Percentiles rank a stretch among this genome's conserved stretches.
Conservation (phyloP, 1,284 basidiomycete species). For the Pyrrhoderma noxium region DNA sequence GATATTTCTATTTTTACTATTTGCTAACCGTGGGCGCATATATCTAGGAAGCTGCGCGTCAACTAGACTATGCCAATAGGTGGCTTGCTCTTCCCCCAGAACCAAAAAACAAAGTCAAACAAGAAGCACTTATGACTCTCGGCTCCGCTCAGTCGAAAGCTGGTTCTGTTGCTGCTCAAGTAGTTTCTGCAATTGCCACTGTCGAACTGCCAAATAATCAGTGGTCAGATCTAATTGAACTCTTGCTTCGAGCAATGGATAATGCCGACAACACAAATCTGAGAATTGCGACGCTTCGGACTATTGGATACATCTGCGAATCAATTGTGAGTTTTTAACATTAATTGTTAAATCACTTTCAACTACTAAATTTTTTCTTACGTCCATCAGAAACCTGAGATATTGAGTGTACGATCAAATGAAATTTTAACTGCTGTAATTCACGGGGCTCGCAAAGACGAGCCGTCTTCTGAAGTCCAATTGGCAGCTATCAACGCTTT, state of each 20-base stretch:
- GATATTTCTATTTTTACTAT: no score
- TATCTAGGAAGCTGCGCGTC: slow-evolving; percentile 68
- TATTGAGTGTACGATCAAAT: slow-evolving; percentile 84
- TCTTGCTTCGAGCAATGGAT: slow-evolving; percentile 83
- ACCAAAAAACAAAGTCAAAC: slow-evolving; percentile 81
- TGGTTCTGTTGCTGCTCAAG: slow-evolving; percentile 86
- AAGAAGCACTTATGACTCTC: slow-evolving; percentile 78
- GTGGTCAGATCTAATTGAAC: slow-evolving; percentile 88
- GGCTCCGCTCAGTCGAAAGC: slow-evolving; percentile 69
- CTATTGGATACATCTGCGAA: slow-evolving; percentile 97
- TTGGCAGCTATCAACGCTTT: slow-evolving; percentile 92
- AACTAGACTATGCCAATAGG: slow-evolving; percentile 67
- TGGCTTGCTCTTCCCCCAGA: slow-evolving; percentile 76
- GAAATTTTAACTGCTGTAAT: slow-evolving; percentile 99
- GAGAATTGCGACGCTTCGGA: slow-evolving; percentile 85
- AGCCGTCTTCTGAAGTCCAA: slow-evolving; percentile 90
- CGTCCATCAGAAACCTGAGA: slow-evolving; percentile 73
- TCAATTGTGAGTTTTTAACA: slow-evolving; percentile 63
- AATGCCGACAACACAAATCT: slow-evolving; percentile 72
- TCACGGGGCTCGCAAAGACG: slow-evolving; percentile 95
- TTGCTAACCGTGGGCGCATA: slow-evolving; percentile 12
- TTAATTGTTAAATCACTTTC: no score
- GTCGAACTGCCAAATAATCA: slow-evolving; percentile 85
- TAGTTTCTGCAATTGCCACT: slow-evolving; percentile 88
- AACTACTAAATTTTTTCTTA: not conserved